A percentile compares a stretch with the other conserved stretches of the same genome.
phyloP scores from a whole-genome alignment of 2,329 filamentous ascomycete species.

The Exophiala dermatitidis region DNA sequence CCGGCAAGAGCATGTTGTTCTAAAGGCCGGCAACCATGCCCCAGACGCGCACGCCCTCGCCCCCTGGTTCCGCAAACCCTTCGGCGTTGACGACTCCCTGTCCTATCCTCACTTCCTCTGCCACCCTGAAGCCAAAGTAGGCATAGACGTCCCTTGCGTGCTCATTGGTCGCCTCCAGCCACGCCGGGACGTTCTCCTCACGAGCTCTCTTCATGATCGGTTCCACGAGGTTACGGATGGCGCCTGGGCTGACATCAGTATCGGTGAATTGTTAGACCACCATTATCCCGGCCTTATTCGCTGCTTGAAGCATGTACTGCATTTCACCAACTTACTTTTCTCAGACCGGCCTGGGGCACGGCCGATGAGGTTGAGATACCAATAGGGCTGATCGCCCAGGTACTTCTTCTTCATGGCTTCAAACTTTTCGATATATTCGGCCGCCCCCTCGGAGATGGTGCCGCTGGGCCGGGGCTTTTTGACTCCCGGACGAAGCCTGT shows the following conservation, averaged over 20 bases:
- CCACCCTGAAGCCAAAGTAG: slow-evolving; percentile 20
- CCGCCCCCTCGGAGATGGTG: slow-evolving; percentile 2
- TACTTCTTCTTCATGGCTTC: slow-evolving; percentile 11
- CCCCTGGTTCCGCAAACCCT: slow-evolving; percentile 8
- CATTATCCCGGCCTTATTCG: too few species aligned
- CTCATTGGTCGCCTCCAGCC: slow-evolving; percentile 21
- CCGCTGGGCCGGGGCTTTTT: slow-evolving; percentile 6
- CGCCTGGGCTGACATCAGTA: slow-evolving; percentile 1
- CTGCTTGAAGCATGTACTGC: too few species aligned
- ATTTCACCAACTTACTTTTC: slow-evolving; percentile 8
- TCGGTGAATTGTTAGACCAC: too few species aligned
- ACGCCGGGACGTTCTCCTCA: slow-evolving; percentile 18
- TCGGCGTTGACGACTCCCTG: slow-evolving; percentile 15
- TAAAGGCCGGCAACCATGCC: slow-evolving; percentile 14
- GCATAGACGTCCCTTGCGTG: slow-evolving; percentile 22
- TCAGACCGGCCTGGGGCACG: slow-evolving; percentile 8
- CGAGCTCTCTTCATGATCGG: slow-evolving; percentile 18
- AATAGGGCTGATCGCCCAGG: slow-evolving; percentile 11
- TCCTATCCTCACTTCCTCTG: slow-evolving; percentile 16
- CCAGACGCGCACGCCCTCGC: slow-evolving; percentile 12
- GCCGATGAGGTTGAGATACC: slow-evolving; percentile 20
- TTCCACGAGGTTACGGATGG: slow-evolving; percentile 18
- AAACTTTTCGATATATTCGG: slow-evolving; percentile 12
- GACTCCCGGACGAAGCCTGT: slow-evolving; percentile 15
- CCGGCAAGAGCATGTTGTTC: not conserved